A percentile compares a stretch with the other conserved stretches of the same genome.
Evolutionary conservation across 1,284 basidiomycete genomes (phyloP).

Genomic region (Sanghuangporus sanghuang): DNA sequence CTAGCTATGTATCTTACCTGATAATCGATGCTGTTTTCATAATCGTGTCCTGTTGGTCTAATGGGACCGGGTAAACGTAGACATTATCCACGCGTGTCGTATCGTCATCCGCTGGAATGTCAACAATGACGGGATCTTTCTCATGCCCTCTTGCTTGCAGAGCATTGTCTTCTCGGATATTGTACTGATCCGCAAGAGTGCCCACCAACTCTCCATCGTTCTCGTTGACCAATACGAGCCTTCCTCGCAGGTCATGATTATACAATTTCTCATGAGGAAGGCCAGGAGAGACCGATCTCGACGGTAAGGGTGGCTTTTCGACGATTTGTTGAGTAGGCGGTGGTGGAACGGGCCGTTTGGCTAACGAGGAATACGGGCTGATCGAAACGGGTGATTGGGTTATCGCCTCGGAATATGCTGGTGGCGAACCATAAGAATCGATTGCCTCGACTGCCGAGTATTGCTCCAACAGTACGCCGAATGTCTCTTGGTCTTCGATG

Average conservation of each 20-base stretch:
- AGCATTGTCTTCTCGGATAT: conserved; percentile 54
- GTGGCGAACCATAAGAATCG: conserved; percentile 1
- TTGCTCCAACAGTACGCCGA: conserved; percentile 66
- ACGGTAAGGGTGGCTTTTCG: conserved; percentile 1
- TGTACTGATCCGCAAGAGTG: conserved; percentile 56
- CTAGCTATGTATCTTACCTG: conserved; percentile 42
- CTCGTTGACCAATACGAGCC: conserved; percentile 71
- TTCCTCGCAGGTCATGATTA: conserved; percentile 53
- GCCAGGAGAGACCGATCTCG: conserved; percentile 21
- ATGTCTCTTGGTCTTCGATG: conserved; percentile 59
- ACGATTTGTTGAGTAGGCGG: neutral
- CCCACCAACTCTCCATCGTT: conserved; percentile 71
- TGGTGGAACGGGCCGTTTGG: conserved; percentile 13
- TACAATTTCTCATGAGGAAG: conserved; percentile 5
- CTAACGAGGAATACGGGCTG: too few relatives aligned
- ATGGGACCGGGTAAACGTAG: conserved; percentile 55
- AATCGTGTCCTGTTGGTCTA: conserved; percentile 70
- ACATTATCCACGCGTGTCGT: conserved; percentile 41
- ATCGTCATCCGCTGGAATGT: conserved; percentile 45
- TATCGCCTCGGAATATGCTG: neutral
- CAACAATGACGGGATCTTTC: conserved; percentile 67
- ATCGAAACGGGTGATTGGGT: too few relatives aligned
- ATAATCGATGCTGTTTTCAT: conserved; percentile 62
- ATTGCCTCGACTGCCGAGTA: conserved; percentile 41
- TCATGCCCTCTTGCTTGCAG: conserved; percentile 44